phyloP scores from a whole-genome alignment of 345 rosid species.

The Eucalyptus tenuipes region DNA sequence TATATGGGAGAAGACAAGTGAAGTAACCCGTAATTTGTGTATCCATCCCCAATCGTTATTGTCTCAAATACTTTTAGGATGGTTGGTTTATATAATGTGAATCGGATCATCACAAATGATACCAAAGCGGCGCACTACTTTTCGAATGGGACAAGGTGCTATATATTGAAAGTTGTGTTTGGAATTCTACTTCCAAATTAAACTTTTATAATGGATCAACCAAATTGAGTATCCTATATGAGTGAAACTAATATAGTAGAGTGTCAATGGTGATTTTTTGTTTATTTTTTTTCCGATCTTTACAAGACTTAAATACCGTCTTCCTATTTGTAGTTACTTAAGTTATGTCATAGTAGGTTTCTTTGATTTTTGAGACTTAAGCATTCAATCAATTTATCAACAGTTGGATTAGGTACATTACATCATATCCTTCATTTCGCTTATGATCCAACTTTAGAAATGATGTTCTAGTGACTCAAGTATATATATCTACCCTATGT shows the following conservation, averaged over 20 bases:
- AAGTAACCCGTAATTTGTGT: background rate
- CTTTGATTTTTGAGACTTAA: background rate
- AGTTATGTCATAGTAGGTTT: background rate
- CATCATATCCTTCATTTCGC: background rate
- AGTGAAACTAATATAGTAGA: background rate
- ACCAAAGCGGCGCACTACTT: background rate
- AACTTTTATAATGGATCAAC: background rate
- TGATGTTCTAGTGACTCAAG: background rate
- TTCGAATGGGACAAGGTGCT: background rate
- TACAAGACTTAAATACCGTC: background rate
- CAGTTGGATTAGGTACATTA: background rate
- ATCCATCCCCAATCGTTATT: background rate
- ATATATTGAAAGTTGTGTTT: background rate
- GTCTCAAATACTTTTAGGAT: background rate
- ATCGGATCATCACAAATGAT: background rate
- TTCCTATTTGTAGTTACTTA: background rate
- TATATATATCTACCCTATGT: background rate
- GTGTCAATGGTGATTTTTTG: background rate
- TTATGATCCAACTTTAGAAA: background rate
- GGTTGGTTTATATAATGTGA: background rate
- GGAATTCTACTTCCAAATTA: background rate
- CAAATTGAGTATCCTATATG: background rate
- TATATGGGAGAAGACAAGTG: background rate
- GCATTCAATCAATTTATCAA: background rate
- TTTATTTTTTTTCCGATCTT: background rate